A percentile compares a stretch with the other conserved stretches of the same genome.
These are phyloP conservation scores for Phycomyces nitens DNA, from an alignment of 192 early-diverging fungal species.

Conservation along the genomic window DNA sequence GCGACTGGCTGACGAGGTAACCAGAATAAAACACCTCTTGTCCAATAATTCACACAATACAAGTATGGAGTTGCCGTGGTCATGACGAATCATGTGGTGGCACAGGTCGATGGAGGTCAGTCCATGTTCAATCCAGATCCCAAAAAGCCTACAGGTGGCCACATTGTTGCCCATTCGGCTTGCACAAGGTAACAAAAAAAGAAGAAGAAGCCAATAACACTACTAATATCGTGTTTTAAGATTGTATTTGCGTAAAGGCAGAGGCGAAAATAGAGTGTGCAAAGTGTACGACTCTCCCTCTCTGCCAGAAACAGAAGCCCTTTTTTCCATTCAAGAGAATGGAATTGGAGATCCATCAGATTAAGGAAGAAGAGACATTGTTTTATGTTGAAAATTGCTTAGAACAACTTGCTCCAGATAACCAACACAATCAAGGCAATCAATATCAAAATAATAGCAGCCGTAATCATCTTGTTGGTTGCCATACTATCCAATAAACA, in stretches of 20 bases:
- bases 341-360: constrained; percentile 72
- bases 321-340: constrained; percentile 85
- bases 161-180: constrained; percentile 96
- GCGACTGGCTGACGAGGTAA: constrained; percentile 81
- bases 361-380: too few relatives aligned
- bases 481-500: constrained; percentile 58
- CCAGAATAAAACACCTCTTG: not conserved
- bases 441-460: constrained; percentile 77
- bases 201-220: not conserved
- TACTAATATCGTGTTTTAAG: not conserved
- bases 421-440: constrained; percentile 81
- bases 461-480: constrained; percentile 85
- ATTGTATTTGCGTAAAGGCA: constrained; percentile 87
- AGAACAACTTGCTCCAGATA: constrained; percentile 73
- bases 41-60: not conserved
- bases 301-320: constrained; percentile 86
- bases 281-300: constrained; percentile 97
- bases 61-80: constrained; percentile 94
- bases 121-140: constrained; percentile 86
- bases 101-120: constrained; percentile 82
- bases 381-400: too few relatives aligned
- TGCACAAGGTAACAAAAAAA: constrained; percentile 72
- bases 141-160: constrained; percentile 97
- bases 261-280: constrained; percentile 88
- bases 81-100: constrained; percentile 97